Evolutionary conservation across 805 yeast genomes (phyloP).

Genomic region (Scheffersomyces ergatensis): DNA sequence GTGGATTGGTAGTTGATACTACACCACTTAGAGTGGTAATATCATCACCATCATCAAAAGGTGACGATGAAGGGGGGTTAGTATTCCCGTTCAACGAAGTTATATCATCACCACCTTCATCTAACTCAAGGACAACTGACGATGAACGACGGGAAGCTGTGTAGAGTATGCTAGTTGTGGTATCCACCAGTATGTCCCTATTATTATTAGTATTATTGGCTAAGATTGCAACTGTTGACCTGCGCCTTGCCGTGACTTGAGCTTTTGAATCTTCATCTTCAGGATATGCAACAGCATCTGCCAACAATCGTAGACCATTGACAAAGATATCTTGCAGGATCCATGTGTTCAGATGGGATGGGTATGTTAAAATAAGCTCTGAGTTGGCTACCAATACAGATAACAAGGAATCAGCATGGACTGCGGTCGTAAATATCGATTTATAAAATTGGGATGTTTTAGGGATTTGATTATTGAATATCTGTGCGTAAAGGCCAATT

Average conservation of each 20-base stretch:
- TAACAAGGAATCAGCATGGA: slow-evolving; percentile 20
- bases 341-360: background rate
- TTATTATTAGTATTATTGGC: background rate
- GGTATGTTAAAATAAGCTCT: slow-evolving; percentile 3
- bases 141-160: background rate
- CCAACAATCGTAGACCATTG: slow-evolving; percentile 17
- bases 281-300: slow-evolving; percentile 17
- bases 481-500: slow-evolving; percentile 17
- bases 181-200: background rate
- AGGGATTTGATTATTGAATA: slow-evolving; percentile 14
- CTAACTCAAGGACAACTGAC: slow-evolving; percentile 3
- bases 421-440: slow-evolving; percentile 19
- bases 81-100: slow-evolving; percentile 13
- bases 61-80: background rate
- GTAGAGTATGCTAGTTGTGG: background rate
- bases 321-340: slow-evolving; percentile 10
- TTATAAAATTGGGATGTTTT: slow-evolving; percentile 19
- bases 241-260: background rate
- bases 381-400: slow-evolving; percentile 20
- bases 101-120: slow-evolving; percentile 20
- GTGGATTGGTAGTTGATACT: background rate
- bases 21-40: slow-evolving; percentile 15
- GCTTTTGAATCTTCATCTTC: slow-evolving; percentile 2
- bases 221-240: no score
- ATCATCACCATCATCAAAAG: slow-evolving; percentile 20